These are phyloP conservation scores for Penicillium samsonianum DNA, from an alignment of 495 filamentous ascomycete genomes.

Conservation along the genomic window DNA sequence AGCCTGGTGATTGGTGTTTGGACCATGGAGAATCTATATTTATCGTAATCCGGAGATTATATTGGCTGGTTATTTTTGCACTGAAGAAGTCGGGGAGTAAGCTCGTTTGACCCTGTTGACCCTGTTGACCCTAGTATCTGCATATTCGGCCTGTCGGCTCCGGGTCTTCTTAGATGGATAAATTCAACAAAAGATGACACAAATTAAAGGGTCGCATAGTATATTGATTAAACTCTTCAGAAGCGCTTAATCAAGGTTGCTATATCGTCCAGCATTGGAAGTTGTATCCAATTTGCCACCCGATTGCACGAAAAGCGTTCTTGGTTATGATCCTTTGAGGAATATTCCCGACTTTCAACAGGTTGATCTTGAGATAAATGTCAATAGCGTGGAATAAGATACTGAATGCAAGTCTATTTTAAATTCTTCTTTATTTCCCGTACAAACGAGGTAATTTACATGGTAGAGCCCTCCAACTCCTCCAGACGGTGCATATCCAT, in stretches of 20 bases:
- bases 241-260: neutral
- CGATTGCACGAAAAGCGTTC: neutral
- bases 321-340: neutral
- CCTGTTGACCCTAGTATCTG: neutral
- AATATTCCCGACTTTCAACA: neutral
- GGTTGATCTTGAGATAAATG: neutral
- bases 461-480: slow-evolving; percentile 41
- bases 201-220: neutral
- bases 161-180: neutral
- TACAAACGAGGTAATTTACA: slow-evolving; percentile 7
- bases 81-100: slow-evolving; percentile 10
- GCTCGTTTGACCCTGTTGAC: slow-evolving; percentile 1
- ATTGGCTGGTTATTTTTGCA: slow-evolving; percentile 2
- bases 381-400: neutral
- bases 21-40: slow-evolving; percentile 6
- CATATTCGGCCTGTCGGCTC: slow-evolving; percentile 1
- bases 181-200: neutral
- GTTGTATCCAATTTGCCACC: neutral
- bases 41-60: neutral
- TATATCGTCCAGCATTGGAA: neutral
- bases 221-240: neutral
- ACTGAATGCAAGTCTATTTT: neutral
- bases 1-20: slow-evolving; percentile 18
- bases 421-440: neutral
- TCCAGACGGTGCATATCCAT: slow-evolving; percentile 65